Evolutionary conservation across 306 rosid genomes (phyloP), one percentile per base, ranked within the genome.

Genomic region (Delonix regia): DNA sequence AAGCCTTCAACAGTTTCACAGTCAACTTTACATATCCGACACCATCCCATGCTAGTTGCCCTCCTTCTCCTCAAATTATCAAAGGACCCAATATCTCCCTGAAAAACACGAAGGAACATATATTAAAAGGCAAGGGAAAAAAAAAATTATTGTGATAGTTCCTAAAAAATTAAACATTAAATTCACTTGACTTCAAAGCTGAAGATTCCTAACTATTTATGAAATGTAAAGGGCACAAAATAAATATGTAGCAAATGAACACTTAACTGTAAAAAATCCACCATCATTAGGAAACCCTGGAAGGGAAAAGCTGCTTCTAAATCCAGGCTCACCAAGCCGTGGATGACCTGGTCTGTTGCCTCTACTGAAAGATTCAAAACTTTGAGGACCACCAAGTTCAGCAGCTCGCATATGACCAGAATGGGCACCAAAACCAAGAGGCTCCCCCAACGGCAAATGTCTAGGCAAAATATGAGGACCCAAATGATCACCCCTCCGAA

Each of bases 1-100:
- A 96, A 83, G 82, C 98, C 98, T 86, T 91, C 99, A 76, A 93
- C 97, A 44, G 98, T 89, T 83, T 93, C 97, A 47, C 99, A 96
- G 82, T 93, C 97, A 77, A 93, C 83, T 90, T 91, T 96, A 87
- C 99, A 96, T 75, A 96, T 91, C 59, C 99, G 90, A 83, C 99
- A 96, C 99, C 99, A 93, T 22, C 99, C 99, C 92, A 84, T 90
- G 90, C 85, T 87, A 72, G 82, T 78, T 70, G 85, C 80, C 79
- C 86, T 96, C 86, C 97, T 91, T 85, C 88, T 95, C 84, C 92
- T 89, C 73, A 72, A 65, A 75, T 84, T 89, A 82, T 88, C 96
- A 80, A 93, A 90, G 48, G 90, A 73, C 45, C 88, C 94, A 66
- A 70, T 60, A n/a, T 91, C 97, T 79, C 93, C 93, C 98, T 95